Conservation (phyloP, 1,284 basidiomycete genomes). For the Cryptococcus wingfieldii region DNA sequence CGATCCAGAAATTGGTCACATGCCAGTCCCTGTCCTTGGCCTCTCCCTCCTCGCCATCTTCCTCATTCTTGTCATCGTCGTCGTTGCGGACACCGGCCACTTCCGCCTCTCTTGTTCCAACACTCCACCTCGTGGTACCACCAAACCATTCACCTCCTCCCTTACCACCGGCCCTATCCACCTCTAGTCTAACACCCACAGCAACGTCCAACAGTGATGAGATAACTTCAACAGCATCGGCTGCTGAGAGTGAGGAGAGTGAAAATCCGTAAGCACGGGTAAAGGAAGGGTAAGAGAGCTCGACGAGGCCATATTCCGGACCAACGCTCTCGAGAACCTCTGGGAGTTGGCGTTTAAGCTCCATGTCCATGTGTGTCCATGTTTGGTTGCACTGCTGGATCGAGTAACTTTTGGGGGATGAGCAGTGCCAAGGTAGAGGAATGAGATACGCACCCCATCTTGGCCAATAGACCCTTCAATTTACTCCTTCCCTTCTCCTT, state of each 20-base stretch:
- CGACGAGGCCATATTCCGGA: slow-evolving; percentile 94
- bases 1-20: slow-evolving; percentile 87
- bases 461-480: slow-evolving; percentile 86
- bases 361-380: slow-evolving; percentile 93
- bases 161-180: slow-evolving; percentile 75
- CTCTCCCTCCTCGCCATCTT: slow-evolving; percentile 28
- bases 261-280: slow-evolving; percentile 85
- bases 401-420: slow-evolving; percentile 63
- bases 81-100: slow-evolving; percentile 27
- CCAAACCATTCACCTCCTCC: slow-evolving; percentile 91
- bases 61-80: slow-evolving; percentile 45
- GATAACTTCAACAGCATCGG: slow-evolving; percentile 88
- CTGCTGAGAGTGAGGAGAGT: slow-evolving; percentile 78
- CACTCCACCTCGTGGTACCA: slow-evolving; percentile 66
- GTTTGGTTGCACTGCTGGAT: slow-evolving; percentile 89
- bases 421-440: slow-evolving; percentile 1
- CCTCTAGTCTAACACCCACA: slow-evolving; percentile 79
- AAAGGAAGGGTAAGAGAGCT: slow-evolving; percentile 90
- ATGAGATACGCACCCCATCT: slow-evolving; percentile 79
- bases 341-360: slow-evolving; percentile 78
- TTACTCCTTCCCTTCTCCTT: slow-evolving; percentile 85
- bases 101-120: slow-evolving; percentile 35
- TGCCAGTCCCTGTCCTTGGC: slow-evolving; percentile 66
- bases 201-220: slow-evolving; percentile 86
- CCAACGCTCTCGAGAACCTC: slow-evolving; percentile 82